Evolutionary conservation across 768 basidiomycete species (phyloP), one percentile per base, ranked within the genome.

Genomic region (Mycena venus): DNA sequence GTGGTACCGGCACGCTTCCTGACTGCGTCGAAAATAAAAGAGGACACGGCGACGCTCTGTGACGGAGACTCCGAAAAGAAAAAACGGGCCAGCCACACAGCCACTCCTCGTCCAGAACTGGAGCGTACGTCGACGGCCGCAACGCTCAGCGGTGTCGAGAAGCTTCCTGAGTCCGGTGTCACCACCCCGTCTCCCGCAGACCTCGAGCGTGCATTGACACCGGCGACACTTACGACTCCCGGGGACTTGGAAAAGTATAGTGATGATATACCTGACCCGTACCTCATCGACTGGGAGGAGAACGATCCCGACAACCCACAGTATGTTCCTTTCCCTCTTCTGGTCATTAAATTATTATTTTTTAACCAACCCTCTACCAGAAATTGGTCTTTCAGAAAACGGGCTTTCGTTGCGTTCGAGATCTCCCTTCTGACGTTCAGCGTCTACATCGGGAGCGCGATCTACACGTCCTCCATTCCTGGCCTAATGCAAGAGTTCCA

Each of bases 401-500:
- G 80, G 58, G 63, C 75, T 32, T 82, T 83, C 62, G 80, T 83
- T 44, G 80, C 81, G 23, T 80, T 79, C 51, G 76, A 78, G 36
- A 82, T 83, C 21, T 81, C 80, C 60, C 75, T 84, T 31, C 56
- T 85, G 40, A 84, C 83, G 4, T 81, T 83, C 68, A 75, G 78
- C 42, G 77, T 84, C 27, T 85, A 83, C 73, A 79, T 84, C 60
- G 84, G 83, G 64, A 80, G 82, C 29, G 80, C 80, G 17, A 83
- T 84, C 49, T 84, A 82, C 74, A 80, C 81, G 1, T 75, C 83
- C 34, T 80, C 80, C 10, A 81, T 82, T 12, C 77, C 78, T 2
- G 77, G 71, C 21, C 65, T 84, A 12, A 63, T 81, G 42, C 42
- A 70, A 4, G 74, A 81, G 8, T 84, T 83, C 74, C 63, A 80